Evolutionary conservation across 176 grass and related monocot species (phyloP).

Genomic region (Rhipidocladum racemiflorum): DNA sequence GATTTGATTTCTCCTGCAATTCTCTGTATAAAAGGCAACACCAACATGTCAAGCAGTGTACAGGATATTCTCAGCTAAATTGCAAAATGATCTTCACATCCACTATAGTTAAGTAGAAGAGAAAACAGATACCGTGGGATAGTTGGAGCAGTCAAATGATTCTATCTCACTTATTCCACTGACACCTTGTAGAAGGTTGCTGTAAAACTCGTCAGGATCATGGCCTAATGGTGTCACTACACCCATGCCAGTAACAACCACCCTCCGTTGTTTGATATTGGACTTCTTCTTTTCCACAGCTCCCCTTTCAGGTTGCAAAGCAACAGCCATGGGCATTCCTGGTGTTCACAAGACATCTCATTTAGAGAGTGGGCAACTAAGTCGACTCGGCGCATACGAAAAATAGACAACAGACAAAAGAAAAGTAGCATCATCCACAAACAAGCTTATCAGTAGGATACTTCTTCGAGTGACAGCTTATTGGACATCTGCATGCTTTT

Average conservation of each 20-base stretch:
- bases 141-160: slow-evolving; percentile 86
- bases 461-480: slow-evolving; percentile 9
- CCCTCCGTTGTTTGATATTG: slow-evolving; percentile 62
- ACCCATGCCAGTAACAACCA: slow-evolving; percentile 97
- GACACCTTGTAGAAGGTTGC: slow-evolving; percentile 80
- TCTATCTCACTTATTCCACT: slow-evolving; percentile 92
- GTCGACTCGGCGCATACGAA: background rate
- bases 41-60: background rate
- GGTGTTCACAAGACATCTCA: slow-evolving; percentile 31
- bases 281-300: slow-evolving; percentile 50
- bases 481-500: background rate
- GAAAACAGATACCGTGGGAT: slow-evolving; percentile 65
- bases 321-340: slow-evolving; percentile 78
- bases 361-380: slow-evolving; percentile 9
- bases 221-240: slow-evolving; percentile 92
- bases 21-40: slow-evolving; percentile 49
- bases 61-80: background rate
- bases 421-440: slow-evolving; percentile 1
- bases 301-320: slow-evolving; percentile 76
- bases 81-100: slow-evolving; percentile 22
- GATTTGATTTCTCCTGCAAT: slow-evolving; percentile 97
- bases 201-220: slow-evolving; percentile 96
- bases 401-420: slow-evolving; percentile 5
- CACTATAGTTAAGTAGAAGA: slow-evolving; percentile 3
- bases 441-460: background rate